Percentiles rank a stretch among this genome's conserved stretches.
Evolutionary conservation across 305 asterid species (phyloP).

Genomic region (Fraxinus albicans): DNA sequence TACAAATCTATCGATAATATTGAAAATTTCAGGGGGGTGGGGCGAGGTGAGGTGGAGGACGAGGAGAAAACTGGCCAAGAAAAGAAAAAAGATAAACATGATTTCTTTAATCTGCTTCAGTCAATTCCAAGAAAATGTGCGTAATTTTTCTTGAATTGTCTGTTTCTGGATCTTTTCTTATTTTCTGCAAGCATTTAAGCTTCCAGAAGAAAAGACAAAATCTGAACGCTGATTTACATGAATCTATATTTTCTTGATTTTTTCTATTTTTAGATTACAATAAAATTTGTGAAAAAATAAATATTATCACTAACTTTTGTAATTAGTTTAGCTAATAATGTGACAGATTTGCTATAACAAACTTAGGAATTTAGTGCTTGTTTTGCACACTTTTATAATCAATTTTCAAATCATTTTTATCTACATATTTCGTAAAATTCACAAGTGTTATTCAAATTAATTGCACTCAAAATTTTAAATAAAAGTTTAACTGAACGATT

Average conservation of each 20-base stretch:
- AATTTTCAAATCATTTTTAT: too few species aligned
- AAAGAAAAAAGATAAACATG: background rate
- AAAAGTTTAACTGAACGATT: background rate
- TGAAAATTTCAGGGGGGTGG: background rate
- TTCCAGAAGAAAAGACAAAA: conserved; percentile 21
- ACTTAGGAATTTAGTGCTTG: background rate
- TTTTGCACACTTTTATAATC: too few species aligned
- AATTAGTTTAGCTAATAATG: background rate
- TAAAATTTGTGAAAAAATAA: background rate
- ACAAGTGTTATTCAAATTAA: background rate
- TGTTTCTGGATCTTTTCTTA: background rate
- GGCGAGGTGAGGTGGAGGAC: background rate
- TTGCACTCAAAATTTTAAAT: too few species aligned
- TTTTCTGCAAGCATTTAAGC: conserved; percentile 15
- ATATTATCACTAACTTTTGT: background rate
- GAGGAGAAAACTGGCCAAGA: background rate
- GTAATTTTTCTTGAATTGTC: background rate
- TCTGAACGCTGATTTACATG: background rate
- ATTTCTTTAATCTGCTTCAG: background rate
- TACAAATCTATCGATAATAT: background rate
- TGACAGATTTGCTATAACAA: background rate
- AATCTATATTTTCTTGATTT: conserved; percentile 9
- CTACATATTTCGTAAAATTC: background rate
- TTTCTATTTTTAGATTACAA: background rate
- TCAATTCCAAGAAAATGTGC: conserved; percentile 9